Percentiles rank a stretch among this genome's conserved stretches.
Evolutionary conservation across 768 basidiomycete species (phyloP).

Genomic region (Botryobasidium botryosum): DNA sequence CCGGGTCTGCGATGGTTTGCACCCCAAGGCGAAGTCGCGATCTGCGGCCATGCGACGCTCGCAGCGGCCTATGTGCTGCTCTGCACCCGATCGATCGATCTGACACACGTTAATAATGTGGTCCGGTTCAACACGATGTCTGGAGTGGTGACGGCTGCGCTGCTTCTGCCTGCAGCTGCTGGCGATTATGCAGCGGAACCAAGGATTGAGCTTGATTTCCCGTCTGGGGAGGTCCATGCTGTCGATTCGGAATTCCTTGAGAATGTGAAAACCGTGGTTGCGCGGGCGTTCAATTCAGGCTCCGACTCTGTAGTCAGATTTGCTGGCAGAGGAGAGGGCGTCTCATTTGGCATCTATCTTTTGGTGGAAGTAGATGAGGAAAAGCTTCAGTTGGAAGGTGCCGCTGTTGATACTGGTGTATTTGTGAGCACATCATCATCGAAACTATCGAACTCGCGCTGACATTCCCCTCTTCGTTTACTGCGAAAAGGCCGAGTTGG

Average conservation of each 20-base stretch:
- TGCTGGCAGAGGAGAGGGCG: constrained; percentile 5
- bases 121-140: constrained; percentile 14
- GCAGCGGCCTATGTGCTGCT: constrained; percentile 18
- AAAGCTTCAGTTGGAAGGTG: constrained; percentile 12
- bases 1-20: constrained; percentile 19
- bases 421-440: constrained; percentile 13
- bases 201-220: constrained; percentile 17
- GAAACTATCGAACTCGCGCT: constrained; percentile 2
- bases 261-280: background rate
- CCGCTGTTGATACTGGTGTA: constrained; percentile 8
- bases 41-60: constrained; percentile 23
- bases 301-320: constrained; percentile 9
- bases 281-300: background rate
- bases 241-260: constrained; percentile 2
- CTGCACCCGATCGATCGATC: background rate
- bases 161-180: no score
- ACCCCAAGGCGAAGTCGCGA: constrained; percentile 13
- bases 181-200: background rate
- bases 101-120: constrained; percentile 7
- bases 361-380: constrained; percentile 16
- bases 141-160: constrained; percentile 12
- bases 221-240: constrained; percentile 8
- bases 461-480: background rate
- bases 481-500: background rate
- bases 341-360: constrained; percentile 10